Percentiles rank a stretch among this genome's conserved stretches.
These are phyloP conservation scores for Pistacia vera DNA, from an alignment of 345 rosid species.

Conservation along the genomic window DNA sequence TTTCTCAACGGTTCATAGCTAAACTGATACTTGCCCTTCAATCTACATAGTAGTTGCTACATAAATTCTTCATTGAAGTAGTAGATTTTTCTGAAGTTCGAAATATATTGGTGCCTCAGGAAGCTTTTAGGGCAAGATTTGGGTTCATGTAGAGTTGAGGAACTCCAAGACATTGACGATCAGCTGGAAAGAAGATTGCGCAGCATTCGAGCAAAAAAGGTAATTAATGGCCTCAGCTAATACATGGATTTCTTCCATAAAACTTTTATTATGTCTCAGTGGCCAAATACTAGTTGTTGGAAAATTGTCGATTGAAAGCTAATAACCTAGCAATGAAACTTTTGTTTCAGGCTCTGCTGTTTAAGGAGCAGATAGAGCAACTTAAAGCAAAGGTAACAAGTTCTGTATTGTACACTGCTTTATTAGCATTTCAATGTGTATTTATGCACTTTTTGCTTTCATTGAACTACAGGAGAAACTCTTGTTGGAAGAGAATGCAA, in stretches of 20 bases:
- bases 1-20: slow-evolving; percentile 44
- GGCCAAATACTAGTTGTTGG: neutral
- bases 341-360: slow-evolving; percentile 44
- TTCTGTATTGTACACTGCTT: neutral
- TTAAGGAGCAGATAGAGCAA: slow-evolving; percentile 44
- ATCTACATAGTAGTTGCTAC: neutral
- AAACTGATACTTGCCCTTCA: neutral
- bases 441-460: neutral
- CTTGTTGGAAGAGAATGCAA: slow-evolving; percentile 49
- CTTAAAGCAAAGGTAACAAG: slow-evolving; percentile 46
- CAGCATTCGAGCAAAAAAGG: slow-evolving; percentile 65
- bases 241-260: neutral
- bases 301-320: slow-evolving; percentile 4
- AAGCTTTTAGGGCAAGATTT: slow-evolving; percentile 56
- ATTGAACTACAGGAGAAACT: slow-evolving; percentile 46
- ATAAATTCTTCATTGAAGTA: neutral
- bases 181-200: slow-evolving; percentile 54
- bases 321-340: neutral
- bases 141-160: slow-evolving; percentile 43
- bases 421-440: neutral
- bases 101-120: slow-evolving; percentile 34
- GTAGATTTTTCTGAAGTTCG: neutral
- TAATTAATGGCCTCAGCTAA: slow-evolving; percentile 8
- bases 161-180: slow-evolving; percentile 41
- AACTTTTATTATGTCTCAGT: neutral